Conservation (phyloP, 371 early-diverging fungal genomes). For the Smittium mucronatum region DNA sequence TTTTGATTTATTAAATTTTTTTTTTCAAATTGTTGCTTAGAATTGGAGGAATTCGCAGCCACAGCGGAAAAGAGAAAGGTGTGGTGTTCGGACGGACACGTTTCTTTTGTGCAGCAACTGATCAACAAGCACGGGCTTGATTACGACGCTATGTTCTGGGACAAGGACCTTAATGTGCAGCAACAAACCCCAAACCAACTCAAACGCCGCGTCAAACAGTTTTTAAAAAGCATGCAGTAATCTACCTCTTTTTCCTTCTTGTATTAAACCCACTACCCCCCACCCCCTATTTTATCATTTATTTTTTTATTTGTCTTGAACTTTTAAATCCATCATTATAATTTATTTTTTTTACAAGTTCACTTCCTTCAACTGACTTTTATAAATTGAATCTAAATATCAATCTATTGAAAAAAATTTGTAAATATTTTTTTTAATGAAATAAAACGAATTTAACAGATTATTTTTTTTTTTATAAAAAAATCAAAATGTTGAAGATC, state of each 20-base stretch:
- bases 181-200: conserved; percentile 70
- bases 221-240: conserved; percentile 11
- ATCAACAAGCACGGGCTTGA: conserved; percentile 67
- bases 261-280: not conserved
- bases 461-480: too few relatives aligned
- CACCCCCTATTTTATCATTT: too few relatives aligned
- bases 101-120: conserved; percentile 44
- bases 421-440: too few relatives aligned
- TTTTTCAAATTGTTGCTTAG: conserved; percentile 10
- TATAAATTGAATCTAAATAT: too few relatives aligned
- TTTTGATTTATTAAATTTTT: not conserved
- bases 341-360: too few relatives aligned
- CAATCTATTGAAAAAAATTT: too few relatives aligned
- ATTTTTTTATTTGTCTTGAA: too few relatives aligned
- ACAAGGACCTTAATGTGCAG: conserved; percentile 63
- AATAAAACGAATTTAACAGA: too few relatives aligned
- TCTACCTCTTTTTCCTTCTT: not conserved
- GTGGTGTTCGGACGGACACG: conserved; percentile 52
- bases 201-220: conserved; percentile 39
- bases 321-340: too few relatives aligned
- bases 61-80: conserved; percentile 46
- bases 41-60: conserved; percentile 18
- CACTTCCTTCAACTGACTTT: too few relatives aligned
- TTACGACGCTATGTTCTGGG: conserved; percentile 80
- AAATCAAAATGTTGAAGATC: too few relatives aligned